Evolutionary conservation across 2,329 filamentous ascomycete genomes (phyloP), one percentile per base, ranked within the genome.

Genomic region (Ophiosphaerella herpotricha): DNA sequence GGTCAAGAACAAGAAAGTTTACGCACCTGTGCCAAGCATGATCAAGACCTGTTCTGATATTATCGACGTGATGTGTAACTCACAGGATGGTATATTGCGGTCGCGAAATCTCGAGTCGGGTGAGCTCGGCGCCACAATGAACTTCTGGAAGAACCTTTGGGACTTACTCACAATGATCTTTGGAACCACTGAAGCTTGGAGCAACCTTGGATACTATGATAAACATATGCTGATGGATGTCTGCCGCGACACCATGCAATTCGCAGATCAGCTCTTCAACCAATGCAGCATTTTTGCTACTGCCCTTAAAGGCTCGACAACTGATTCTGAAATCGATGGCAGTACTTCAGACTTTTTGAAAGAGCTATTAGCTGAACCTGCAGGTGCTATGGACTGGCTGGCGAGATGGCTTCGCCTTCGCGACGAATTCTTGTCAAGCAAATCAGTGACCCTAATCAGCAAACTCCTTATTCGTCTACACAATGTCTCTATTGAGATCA

Each of bases 171-270:
- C 87, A 36, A 86, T 88, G 48, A 89, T 93, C 13, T 97, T 97
- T 65, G 80, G 85, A 36, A 85, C 87, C 52, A 95, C 92, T 3
- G 91, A 96, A 67, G 77, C 78, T 9, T 99, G 94, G 94, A 91
- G 90, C 57, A 74, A 75, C 39, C 78, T 84, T 12, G 82, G 82
- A 4, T 85, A 90, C 50, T 87, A 93, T 43, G 59, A 71, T 29
- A 94, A 91, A 68, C 75, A 79, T 16, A 79, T 84, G 46, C 92
- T 99, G 90, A 87, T 91, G 63, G 87, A 96, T 49, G 97, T 97
- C 65, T 97, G 92, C 68, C 87, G 94, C 58, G 91, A 96, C 67
- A 89, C 90, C 12, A 99, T 99, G 84, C 91, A 97, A 63, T 89
- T 96, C 66, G 92, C 93, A 0, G 90, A 96, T 66, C 82, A 84